Conservation (phyloP, 371 early-diverging fungal species). For the Paraphysoderma sedebokerense region DNA sequence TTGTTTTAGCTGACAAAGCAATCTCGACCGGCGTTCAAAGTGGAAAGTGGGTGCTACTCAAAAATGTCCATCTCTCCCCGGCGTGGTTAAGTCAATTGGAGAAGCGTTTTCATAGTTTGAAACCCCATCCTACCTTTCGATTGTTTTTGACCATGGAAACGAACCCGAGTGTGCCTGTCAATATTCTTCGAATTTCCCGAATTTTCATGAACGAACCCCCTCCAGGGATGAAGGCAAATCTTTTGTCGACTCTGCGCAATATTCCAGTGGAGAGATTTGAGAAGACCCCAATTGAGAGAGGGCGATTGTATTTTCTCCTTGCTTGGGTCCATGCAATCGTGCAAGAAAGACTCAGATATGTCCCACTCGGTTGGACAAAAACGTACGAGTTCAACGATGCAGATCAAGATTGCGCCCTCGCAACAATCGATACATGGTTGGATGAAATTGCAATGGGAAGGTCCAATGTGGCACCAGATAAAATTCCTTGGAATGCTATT, state of each 20-base stretch:
- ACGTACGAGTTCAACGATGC: constrained; percentile 94
- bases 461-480: constrained; percentile 70
- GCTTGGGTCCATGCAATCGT: constrained; percentile 93
- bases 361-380: constrained; percentile 95
- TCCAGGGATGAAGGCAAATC: constrained; percentile 87
- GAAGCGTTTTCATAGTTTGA: constrained; percentile 76
- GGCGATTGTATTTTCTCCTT: constrained; percentile 80
- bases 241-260: constrained; percentile 61
- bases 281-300: constrained; percentile 70
- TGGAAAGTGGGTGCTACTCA: constrained; percentile 90
- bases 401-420: constrained; percentile 79
- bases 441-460: constrained; percentile 60
- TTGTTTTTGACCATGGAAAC: constrained; percentile 96
- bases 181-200: constrained; percentile 74
- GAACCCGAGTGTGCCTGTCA: constrained; percentile 86
- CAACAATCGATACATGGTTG: constrained; percentile 80
- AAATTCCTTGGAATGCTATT: constrained; percentile 93
- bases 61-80: constrained; percentile 92
- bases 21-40: constrained; percentile 63
- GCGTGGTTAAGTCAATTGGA: constrained; percentile 88
- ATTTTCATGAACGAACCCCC: constrained; percentile 90
- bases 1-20: constrained; percentile 74
- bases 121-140: constrained; percentile 68
- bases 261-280: constrained; percentile 28
- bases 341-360: constrained; percentile 87